Evolutionary conservation across 768 basidiomycete species (phyloP).

Genomic region (Phylloporus arenicola): DNA sequence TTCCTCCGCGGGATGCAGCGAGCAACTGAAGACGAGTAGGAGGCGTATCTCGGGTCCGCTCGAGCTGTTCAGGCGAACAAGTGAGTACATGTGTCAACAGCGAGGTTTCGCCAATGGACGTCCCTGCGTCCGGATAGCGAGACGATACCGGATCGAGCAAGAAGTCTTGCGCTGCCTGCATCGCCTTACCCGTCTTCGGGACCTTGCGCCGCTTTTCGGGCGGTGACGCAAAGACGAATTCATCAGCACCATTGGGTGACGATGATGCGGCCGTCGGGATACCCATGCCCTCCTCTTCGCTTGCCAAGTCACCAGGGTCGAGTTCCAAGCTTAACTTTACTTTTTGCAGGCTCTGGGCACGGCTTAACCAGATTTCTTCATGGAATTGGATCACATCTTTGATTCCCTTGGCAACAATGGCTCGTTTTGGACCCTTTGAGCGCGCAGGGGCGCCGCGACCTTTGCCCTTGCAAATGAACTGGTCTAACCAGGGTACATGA

Average conservation of each 20-base stretch:
- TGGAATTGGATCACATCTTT: constrained; percentile 68
- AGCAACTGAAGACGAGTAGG: constrained; percentile 70
- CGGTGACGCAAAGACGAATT: constrained; percentile 2
- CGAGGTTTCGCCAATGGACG: constrained; percentile 21
- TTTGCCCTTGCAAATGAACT: constrained; percentile 39
- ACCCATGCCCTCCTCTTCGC: constrained; percentile 24
- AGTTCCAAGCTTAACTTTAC: constrained; percentile 37
- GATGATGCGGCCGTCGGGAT: constrained; percentile 10
- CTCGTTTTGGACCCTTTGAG: constrained; percentile 58
- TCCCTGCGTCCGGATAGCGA: constrained; percentile 12
- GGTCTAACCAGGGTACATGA: constrained; percentile 70
- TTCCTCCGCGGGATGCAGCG: constrained; percentile 51
- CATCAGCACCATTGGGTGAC: neutral
- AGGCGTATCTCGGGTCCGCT: constrained; percentile 20
- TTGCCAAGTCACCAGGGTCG: constrained; percentile 28
- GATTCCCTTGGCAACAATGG: constrained; percentile 59
- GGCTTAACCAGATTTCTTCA: constrained; percentile 52
- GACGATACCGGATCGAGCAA: constrained; percentile 53
- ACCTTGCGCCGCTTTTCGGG: constrained; percentile 31
- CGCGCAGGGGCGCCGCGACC: constrained; percentile 37
- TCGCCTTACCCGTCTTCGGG: constrained; percentile 19
- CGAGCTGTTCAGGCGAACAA: constrained; percentile 30
- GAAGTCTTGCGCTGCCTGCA: constrained; percentile 48
- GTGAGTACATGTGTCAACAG: constrained; percentile 54
- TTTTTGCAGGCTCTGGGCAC: constrained; percentile 31